Conservation (phyloP, 2,329 filamentous ascomycete genomes). For the Fusarium multiceps region DNA sequence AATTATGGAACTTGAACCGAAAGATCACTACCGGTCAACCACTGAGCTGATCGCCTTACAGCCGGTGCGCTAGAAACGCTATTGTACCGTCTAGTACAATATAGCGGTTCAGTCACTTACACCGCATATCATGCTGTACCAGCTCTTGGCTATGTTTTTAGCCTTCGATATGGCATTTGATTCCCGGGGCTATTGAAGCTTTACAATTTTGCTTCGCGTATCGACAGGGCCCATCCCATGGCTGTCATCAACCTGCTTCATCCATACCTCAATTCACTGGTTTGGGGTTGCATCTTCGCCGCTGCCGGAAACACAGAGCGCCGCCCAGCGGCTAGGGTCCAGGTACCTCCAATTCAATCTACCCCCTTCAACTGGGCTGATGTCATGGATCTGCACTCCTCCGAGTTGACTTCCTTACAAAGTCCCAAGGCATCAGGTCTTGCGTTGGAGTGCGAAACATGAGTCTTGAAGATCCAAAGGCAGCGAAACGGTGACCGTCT, state of each 20-base stretch:
- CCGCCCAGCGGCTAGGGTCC: constrained; percentile 34
- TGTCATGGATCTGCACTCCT: constrained; percentile 50
- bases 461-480: constrained; percentile 10
- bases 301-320: constrained; percentile 29
- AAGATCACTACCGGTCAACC: constrained; percentile 16
- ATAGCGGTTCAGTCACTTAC: constrained; percentile 13
- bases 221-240: constrained; percentile 2
- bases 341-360: constrained; percentile 10
- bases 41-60: constrained; percentile 21
- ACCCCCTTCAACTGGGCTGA: constrained; percentile 42
- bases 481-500: constrained; percentile 40
- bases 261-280: constrained; percentile 13
- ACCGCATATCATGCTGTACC: constrained; percentile 22
- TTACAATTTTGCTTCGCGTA: constrained; percentile 27
- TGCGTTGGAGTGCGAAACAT: constrained; percentile 2
- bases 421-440: constrained; percentile 11
- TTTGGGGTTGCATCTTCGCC: constrained; percentile 24
- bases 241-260: constrained; percentile 11
- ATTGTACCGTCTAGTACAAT: constrained; percentile 11
- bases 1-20: constrained; percentile 14
- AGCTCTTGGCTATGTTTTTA: neutral
- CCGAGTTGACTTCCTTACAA: constrained; percentile 29
- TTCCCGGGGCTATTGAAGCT: neutral
- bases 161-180: constrained; percentile 3
- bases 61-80: constrained; percentile 7